phyloP scores from a whole-genome alignment of 2,329 filamentous ascomycete species.

The Plectosphaerella sp. region DNA sequence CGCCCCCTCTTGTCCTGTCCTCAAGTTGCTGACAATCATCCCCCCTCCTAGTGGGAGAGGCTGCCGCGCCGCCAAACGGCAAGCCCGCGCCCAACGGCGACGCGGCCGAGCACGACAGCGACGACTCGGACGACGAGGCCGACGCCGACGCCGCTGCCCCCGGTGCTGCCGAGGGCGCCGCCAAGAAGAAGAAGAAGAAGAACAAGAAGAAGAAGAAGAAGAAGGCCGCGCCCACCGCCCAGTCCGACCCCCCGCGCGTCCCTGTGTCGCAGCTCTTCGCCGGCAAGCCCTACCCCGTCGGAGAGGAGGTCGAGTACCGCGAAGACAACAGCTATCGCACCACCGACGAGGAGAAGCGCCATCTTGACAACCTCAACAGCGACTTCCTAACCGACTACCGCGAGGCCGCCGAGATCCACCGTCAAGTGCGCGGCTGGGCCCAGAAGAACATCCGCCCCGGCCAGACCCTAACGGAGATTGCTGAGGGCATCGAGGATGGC shows the following conservation, averaged over 20 bases:
- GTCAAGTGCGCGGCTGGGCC: conserved; percentile 80
- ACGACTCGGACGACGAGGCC: conserved; percentile 50
- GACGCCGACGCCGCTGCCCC: conserved; percentile 24
- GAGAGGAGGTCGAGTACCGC: conserved; percentile 73
- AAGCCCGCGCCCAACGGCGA: conserved; percentile 31
- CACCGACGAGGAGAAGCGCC: conserved; percentile 78
- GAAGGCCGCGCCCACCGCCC: conserved; percentile 59
- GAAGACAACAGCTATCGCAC: conserved; percentile 76
- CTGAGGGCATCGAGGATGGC: conserved; percentile 80
- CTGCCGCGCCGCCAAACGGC: conserved; percentile 27
- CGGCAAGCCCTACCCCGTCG: conserved; percentile 67
- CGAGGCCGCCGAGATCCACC: conserved; percentile 82
- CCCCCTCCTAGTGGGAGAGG: conserved; percentile 31
- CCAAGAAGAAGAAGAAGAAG: conserved; percentile 81
- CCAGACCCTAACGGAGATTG: conserved; percentile 74
- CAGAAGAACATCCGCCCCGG: conserved; percentile 78
- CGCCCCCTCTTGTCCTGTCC: background rate
- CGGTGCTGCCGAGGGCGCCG: conserved; percentile 25
- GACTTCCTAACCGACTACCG: conserved; percentile 81
- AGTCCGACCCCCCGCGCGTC: conserved; percentile 74
- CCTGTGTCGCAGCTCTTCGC: conserved; percentile 71
- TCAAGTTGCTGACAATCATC: background rate
- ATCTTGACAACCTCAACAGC: conserved; percentile 58
- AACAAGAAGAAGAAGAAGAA: conserved; percentile 74
- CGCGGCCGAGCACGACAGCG: conserved; percentile 34